Percentiles rank a stretch among this genome's conserved stretches.
Conservation (phyloP, 768 basidiomycete genomes). For the Hericium rajendrae region DNA sequence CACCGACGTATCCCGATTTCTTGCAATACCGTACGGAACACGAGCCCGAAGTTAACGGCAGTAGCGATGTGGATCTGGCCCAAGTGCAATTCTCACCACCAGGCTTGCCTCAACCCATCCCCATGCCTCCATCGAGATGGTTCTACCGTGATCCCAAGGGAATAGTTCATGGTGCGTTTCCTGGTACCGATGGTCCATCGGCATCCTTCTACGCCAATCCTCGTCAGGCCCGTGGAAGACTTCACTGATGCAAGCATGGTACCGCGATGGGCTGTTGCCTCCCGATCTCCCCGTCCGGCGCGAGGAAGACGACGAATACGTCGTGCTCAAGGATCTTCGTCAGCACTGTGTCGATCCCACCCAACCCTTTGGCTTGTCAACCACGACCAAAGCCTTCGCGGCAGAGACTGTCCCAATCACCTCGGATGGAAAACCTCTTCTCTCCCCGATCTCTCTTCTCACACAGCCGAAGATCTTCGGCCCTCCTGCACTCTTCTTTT, state of each 20-base stretch:
- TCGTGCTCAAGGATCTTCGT: constrained; percentile 62
- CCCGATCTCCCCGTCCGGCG: constrained; percentile 73
- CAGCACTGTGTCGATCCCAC: constrained; percentile 76
- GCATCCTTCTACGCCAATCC: not conserved
- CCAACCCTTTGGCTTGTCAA: constrained; percentile 54
- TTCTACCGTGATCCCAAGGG: constrained; percentile 79
- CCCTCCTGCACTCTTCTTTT: constrained; percentile 79
- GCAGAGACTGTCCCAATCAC: constrained; percentile 22
- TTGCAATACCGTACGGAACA: constrained; percentile 55
- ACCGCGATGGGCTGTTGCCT: constrained; percentile 74
- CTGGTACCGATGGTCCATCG: not conserved
- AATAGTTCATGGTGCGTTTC: constrained; percentile 57
- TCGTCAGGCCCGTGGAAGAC: constrained; percentile 74
- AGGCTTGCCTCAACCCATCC: constrained; percentile 64
- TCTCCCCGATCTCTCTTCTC: constrained; percentile 67
- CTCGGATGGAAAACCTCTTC: constrained; percentile 44
- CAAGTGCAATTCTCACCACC: constrained; percentile 71
- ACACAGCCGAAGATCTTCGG: constrained; percentile 76
- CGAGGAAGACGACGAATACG: constrained; percentile 63
- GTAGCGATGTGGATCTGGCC: constrained; percentile 34
- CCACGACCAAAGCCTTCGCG: constrained; percentile 18
- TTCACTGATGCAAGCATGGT: constrained; percentile 85
- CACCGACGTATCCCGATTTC: constrained; percentile 80
- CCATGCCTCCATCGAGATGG: constrained; percentile 65
- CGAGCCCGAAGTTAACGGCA: constrained; percentile 46